A percentile compares a stretch with the other conserved stretches of the same genome.
phyloP scores from a whole-genome alignment of 805 yeast genomes.

The Starmerella kuoi region DNA sequence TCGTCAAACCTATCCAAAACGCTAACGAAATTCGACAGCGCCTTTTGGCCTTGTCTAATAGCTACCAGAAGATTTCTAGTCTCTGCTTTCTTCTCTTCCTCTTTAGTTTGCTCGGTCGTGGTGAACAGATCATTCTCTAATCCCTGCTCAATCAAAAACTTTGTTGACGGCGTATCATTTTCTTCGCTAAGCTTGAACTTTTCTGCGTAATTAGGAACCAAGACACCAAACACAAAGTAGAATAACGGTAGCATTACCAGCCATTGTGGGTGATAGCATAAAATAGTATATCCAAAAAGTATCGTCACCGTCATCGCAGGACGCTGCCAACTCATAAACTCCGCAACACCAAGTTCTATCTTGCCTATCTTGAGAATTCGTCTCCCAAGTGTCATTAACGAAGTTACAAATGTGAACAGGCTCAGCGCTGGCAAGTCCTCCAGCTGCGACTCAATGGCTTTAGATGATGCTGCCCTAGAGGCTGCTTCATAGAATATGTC shows the following conservation, averaged over 20 bases:
- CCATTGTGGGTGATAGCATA: conserved; percentile 61
- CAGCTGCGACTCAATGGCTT: conserved; percentile 6
- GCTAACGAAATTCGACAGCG: conserved; percentile 43
- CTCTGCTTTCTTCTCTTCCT: conserved; percentile 11
- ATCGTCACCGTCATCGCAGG: conserved; percentile 57
- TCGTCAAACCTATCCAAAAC: conserved; percentile 41
- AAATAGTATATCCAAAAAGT: conserved; percentile 48
- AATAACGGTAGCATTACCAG: conserved; percentile 53
- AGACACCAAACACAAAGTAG: conserved; percentile 41
- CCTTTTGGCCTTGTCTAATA: conserved; percentile 40
- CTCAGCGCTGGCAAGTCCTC: conserved; percentile 19
- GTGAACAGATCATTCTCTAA: conserved; percentile 8
- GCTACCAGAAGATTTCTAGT: conserved; percentile 19
- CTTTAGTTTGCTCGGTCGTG: conserved; percentile 11
- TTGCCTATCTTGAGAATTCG: conserved; percentile 33
- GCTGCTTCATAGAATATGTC: conserved; percentile 14
- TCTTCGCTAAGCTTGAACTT: conserved; percentile 19
- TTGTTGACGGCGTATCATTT: neutral
- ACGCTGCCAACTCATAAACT: conserved; percentile 59
- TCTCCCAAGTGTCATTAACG: conserved; percentile 14
- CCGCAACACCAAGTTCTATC: conserved; percentile 48
- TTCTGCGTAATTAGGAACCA: conserved; percentile 53
- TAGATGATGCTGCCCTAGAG: conserved; percentile 8
- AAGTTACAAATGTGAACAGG: conserved; percentile 13
- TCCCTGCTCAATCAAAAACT: neutral